phyloP scores from a whole-genome alignment of 2,329 filamentous ascomycete genomes.

The Exophiala dermatitidis region DNA sequence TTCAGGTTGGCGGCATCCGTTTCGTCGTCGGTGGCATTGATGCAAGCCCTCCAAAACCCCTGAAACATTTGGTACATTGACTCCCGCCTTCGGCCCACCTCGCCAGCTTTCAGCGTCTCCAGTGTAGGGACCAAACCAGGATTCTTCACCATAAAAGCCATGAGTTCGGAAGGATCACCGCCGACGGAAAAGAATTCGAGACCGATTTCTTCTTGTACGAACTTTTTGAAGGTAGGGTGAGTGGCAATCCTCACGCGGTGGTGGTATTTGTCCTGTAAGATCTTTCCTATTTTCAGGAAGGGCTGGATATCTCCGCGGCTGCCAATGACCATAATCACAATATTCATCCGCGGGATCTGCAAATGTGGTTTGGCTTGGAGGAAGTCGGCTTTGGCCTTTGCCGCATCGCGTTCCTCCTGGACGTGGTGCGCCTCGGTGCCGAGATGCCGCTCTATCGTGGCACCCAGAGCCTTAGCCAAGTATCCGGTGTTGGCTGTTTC shows the following conservation, averaged over 20 bases:
- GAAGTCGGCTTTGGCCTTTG: conserved; percentile 22
- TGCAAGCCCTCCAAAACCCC: conserved; percentile 73
- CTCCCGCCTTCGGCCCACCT: conserved; percentile 59
- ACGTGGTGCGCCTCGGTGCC: conserved; percentile 27
- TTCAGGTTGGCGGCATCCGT: conserved; percentile 54
- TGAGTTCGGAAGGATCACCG: conserved; percentile 70
- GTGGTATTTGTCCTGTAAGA: conserved; percentile 62
- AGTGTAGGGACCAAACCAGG: conserved; percentile 65
- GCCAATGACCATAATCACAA: conserved; percentile 78
- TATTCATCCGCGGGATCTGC: conserved; percentile 55
- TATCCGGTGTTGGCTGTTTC: conserved; percentile 64
- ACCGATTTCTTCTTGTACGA: conserved; percentile 63
- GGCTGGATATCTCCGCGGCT: conserved; percentile 74
- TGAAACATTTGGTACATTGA: conserved; percentile 77
- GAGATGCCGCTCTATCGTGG: conserved; percentile 53
- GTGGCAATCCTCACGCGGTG: conserved; percentile 73
- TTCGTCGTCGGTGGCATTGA: conserved; percentile 59
- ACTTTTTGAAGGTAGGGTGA: conserved; percentile 68
- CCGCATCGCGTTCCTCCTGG: conserved; percentile 23
- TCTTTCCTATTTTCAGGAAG: conserved; percentile 66
- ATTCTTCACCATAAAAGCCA: conserved; percentile 87
- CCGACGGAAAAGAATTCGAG: conserved; percentile 76
- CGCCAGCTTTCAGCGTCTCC: conserved; percentile 64
- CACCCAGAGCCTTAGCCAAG: conserved; percentile 64
- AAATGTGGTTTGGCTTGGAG: conserved; percentile 22